Evolutionary conservation across 192 early-diverging fungal species (phyloP).

Genomic region (Geranomyces variabilis): DNA sequence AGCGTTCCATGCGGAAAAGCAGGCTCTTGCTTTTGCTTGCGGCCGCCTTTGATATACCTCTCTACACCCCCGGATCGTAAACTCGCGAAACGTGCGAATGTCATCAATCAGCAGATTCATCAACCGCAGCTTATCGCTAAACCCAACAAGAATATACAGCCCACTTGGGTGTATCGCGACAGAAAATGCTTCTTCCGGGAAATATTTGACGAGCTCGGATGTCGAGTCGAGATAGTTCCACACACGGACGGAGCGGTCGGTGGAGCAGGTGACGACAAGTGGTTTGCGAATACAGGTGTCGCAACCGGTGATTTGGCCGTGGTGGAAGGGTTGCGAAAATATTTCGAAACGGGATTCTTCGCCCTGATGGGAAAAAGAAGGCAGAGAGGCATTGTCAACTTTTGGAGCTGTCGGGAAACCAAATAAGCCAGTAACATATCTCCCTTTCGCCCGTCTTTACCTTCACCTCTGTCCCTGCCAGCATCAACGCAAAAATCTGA

Average conservation of each 20-base stretch:
- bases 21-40: too few species aligned
- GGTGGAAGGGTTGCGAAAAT: conserved; percentile 63
- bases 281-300: conserved; percentile 61
- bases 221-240: conserved; percentile 66
- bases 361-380: conserved; percentile 38
- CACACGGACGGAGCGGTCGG: conserved; percentile 61
- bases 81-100: conserved; percentile 60
- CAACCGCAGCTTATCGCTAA: conserved; percentile 62
- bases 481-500: conserved; percentile 46
- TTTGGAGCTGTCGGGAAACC: neutral
- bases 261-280: conserved; percentile 58
- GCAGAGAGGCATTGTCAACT: conserved; percentile 21
- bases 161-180: conserved; percentile 66
- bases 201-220: conserved; percentile 62
- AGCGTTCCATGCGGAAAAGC: too few species aligned
- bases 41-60: conserved; percentile 41
- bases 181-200: conserved; percentile 64
- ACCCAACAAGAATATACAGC: conserved; percentile 69
- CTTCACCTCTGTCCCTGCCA: conserved; percentile 49
- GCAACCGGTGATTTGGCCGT: conserved; percentile 50
- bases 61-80: conserved; percentile 61
- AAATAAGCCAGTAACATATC: too few species aligned
- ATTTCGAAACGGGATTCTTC: conserved; percentile 58
- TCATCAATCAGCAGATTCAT: conserved; percentile 69
- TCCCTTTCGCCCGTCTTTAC: too few species aligned